Conservation (phyloP, 208 protist genomes). For the Angomonas ambiguus region DNA sequence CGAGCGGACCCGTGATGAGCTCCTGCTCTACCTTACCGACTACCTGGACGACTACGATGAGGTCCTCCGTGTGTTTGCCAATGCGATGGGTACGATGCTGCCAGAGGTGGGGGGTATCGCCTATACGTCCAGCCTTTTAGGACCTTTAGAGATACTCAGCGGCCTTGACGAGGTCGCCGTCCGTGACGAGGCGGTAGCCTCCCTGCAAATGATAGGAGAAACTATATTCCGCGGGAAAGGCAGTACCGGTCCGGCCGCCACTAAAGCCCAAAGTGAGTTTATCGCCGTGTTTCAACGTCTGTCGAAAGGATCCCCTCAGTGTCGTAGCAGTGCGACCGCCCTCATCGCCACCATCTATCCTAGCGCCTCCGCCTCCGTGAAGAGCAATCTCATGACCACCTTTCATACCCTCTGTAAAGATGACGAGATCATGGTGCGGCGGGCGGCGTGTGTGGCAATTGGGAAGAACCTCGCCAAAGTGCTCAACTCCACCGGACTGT, state of each 20-base stretch:
- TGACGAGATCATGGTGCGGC: conserved; percentile 97
- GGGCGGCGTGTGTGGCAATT: conserved; percentile 90
- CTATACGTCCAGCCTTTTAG: conserved; percentile 87
- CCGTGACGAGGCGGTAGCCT: conserved; percentile 93
- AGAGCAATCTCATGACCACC: conserved; percentile 53
- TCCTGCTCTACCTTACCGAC: conserved; percentile 97
- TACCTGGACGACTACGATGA: conserved; percentile 98
- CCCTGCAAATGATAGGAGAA: conserved; percentile 67
- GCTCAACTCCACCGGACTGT: conserved; percentile 47
- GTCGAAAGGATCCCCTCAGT: conserved; percentile 92
- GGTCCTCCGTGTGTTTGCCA: conserved; percentile 96
- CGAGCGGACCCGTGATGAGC: conserved; percentile 94
- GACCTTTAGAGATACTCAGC: conserved; percentile 94
- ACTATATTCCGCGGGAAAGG: conserved; percentile 51
- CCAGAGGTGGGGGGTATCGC: conserved; percentile 94
- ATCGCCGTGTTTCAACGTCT: conserved; percentile 85
- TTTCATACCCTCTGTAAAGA: conserved; percentile 91
- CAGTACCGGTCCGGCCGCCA: conserved; percentile 8
- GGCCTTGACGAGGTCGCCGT: conserved; percentile 97
- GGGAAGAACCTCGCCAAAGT: conserved; percentile 73
- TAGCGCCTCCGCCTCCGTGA: conserved; percentile 30
- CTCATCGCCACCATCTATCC: conserved; percentile 93
- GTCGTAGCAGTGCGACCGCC: conserved; percentile 90
- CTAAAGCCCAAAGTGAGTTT: conserved; percentile 80
- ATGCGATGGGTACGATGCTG: conserved; percentile 97